Conservation (phyloP, 176 grass and related monocot species). For the Zizania latifolia region DNA sequence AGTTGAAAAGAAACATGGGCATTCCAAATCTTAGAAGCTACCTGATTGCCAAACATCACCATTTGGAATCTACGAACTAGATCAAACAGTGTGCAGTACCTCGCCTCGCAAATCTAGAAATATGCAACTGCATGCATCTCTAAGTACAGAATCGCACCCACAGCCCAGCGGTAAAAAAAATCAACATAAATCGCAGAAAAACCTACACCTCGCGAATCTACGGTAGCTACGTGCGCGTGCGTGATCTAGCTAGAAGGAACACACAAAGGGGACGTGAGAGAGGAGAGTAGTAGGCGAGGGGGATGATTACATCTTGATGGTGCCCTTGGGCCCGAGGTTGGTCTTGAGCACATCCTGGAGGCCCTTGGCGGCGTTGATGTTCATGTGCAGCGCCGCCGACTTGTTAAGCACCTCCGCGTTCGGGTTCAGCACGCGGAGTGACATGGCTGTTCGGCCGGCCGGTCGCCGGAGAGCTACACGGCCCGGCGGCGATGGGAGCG, state of each 20-base stretch:
- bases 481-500: background rate
- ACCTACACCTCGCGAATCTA: background rate
- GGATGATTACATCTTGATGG: constrained; percentile 76
- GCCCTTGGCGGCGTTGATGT: constrained; percentile 92
- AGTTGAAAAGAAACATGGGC: background rate
- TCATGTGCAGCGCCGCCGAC: constrained; percentile 95
- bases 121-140: background rate
- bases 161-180: too few species aligned
- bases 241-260: background rate
- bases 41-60: background rate
- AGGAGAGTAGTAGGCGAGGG: too few species aligned
- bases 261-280: too few species aligned
- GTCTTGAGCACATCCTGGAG: constrained; percentile 94
- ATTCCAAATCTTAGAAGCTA: background rate
- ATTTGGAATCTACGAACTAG: background rate
- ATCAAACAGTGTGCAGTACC: background rate
- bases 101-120: constrained; percentile 1
- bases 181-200: background rate
- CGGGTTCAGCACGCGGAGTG: constrained; percentile 80
- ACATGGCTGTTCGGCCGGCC: constrained; percentile 40
- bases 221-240: background rate
- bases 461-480: background rate
- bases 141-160: background rate
- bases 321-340: constrained; percentile 93
- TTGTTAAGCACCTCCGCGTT: constrained; percentile 98